phyloP scores from a whole-genome alignment of 1,284 basidiomycete species.

The Phellinidium pouzarii region DNA sequence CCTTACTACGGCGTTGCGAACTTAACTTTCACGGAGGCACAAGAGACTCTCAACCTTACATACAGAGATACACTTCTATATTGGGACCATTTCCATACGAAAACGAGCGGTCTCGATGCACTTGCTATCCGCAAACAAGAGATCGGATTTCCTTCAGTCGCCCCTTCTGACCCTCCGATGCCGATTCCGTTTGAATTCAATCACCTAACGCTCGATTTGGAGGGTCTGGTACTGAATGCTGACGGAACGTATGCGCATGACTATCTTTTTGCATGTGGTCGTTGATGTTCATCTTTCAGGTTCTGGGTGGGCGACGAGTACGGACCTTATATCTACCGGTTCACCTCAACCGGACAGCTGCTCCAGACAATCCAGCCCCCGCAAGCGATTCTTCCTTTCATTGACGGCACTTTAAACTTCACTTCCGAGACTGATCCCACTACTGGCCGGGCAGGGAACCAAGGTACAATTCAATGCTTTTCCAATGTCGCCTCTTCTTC shows the following conservation, averaged over 20 bases:
- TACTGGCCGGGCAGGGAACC: conserved; percentile 43
- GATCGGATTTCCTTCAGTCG: conserved; percentile 31
- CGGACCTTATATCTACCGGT: conserved; percentile 62
- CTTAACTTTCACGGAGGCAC: conserved; percentile 44
- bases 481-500: background rate
- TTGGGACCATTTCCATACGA: conserved; percentile 41
- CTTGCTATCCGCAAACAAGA: conserved; percentile 37
- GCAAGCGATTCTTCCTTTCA: conserved; percentile 42
- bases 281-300: conserved; percentile 25
- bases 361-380: conserved; percentile 57
- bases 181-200: conserved; percentile 44
- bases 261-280: conserved; percentile 8
- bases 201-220: conserved; percentile 51
- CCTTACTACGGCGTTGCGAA: conserved; percentile 46
- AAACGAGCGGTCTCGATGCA: conserved; percentile 61
- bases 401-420: conserved; percentile 48
- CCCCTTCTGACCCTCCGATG: background rate
- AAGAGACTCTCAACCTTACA: conserved; percentile 45
- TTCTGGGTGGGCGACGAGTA: conserved; percentile 66
- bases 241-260: conserved; percentile 46
- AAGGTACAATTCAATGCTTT: conserved; percentile 31
- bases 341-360: conserved; percentile 39
- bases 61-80: conserved; percentile 52
- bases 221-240: conserved; percentile 51
- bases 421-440: conserved; percentile 43